phyloP scores from a whole-genome alignment of 257 asterid genomes.

The Ilex aquifolium region DNA sequence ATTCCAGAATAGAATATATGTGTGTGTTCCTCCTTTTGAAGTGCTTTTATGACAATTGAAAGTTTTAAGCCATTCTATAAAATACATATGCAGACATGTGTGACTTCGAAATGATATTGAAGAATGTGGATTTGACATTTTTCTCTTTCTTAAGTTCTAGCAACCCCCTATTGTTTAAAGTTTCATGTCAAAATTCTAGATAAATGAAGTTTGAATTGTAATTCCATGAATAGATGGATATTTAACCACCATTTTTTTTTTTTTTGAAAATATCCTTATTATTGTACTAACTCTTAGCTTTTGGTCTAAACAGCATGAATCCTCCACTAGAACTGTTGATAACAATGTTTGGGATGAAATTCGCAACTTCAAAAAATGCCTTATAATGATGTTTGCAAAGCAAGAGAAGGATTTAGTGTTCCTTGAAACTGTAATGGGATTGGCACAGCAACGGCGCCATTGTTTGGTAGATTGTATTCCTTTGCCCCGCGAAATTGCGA shows the following conservation, averaged over 20 bases:
- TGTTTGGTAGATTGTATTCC: slow-evolving; percentile 92
- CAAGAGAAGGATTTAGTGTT: slow-evolving; percentile 81
- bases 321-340: slow-evolving; percentile 74
- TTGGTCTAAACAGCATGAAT: slow-evolving; percentile 63
- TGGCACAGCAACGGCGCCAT: slow-evolving; percentile 76
- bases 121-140: neutral
- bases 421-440: slow-evolving; percentile 83
- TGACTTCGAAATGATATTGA: too few species aligned
- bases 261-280: neutral
- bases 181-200: too few species aligned
- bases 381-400: slow-evolving; percentile 85
- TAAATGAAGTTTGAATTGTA: too few species aligned
- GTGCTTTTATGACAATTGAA: too few species aligned
- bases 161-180: too few species aligned
- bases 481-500: slow-evolving; percentile 66
- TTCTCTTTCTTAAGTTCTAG: neutral
- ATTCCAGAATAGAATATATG: too few species aligned
- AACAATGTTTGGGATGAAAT: slow-evolving; percentile 92
- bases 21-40: too few species aligned
- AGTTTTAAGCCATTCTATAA: too few species aligned
- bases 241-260: neutral
- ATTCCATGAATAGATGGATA: neutral
- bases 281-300: slow-evolving; percentile 9
- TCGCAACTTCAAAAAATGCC: slow-evolving; percentile 95
- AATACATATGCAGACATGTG: too few species aligned